Conservation (phyloP, 2,329 filamentous ascomycete genomes). For the Amesomyces nigricolor region DNA sequence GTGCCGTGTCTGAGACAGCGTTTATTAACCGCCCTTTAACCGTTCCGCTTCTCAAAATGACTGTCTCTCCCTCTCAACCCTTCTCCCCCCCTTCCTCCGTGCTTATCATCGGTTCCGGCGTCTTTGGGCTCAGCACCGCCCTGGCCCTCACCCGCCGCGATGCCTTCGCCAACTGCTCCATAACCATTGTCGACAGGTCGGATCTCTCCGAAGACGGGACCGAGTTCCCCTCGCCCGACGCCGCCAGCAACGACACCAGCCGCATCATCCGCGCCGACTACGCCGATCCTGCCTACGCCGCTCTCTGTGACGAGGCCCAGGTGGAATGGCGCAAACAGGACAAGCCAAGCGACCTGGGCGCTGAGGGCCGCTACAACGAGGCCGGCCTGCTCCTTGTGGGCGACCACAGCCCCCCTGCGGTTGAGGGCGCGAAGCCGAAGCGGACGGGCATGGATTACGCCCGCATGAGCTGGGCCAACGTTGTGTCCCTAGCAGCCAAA, state of each 20-base stretch:
- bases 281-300: conserved; percentile 68
- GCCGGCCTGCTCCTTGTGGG: conserved; percentile 62
- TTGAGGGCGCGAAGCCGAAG: conserved; percentile 28
- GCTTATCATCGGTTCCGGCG: conserved; percentile 64
- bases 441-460: conserved; percentile 54
- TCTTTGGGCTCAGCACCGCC: conserved; percentile 58
- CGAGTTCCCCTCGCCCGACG: conserved; percentile 56
- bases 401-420: conserved; percentile 27
- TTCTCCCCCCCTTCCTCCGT: conserved; percentile 44
- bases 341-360: conserved; percentile 49
- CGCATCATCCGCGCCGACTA: conserved; percentile 72
- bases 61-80: conserved; percentile 9
- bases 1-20: conserved; percentile 6
- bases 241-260: conserved; percentile 57
- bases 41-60: conserved; percentile 14
- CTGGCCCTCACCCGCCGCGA: conserved; percentile 62
- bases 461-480: conserved; percentile 55
- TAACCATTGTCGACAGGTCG: conserved; percentile 56
- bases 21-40: conserved; percentile 2
- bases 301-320: conserved; percentile 66
- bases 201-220: conserved; percentile 23
- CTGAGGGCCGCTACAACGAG: conserved; percentile 63
- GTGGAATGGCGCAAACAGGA: conserved; percentile 59
- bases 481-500: conserved; percentile 43
- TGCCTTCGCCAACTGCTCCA: conserved; percentile 45